Conservation (phyloP, 306 rosid species). For the Echinosophora koreensis region DNA sequence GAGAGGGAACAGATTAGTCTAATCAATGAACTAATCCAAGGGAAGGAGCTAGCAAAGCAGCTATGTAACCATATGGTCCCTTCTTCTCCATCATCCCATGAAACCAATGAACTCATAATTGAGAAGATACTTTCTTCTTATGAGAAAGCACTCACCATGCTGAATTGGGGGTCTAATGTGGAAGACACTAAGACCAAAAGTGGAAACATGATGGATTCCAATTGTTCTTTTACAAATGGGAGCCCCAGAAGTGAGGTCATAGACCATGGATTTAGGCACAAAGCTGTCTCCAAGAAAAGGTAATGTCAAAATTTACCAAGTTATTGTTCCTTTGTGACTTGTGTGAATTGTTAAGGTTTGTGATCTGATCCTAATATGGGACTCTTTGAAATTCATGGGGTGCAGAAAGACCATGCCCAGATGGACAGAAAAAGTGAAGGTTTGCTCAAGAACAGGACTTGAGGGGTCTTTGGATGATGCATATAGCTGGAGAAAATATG, state of each 20-base stretch:
- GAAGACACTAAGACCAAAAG: slow-evolving; percentile 40
- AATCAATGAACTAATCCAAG: slow-evolving; percentile 62
- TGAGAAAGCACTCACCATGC: slow-evolving; percentile 63
- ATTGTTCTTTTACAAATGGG: slow-evolving; percentile 47
- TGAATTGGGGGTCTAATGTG: slow-evolving; percentile 35
- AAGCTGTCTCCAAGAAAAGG: slow-evolving; percentile 67
- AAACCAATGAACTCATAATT: slow-evolving; percentile 53
- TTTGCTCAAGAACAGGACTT: slow-evolving; percentile 54
- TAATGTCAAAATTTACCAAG: slow-evolving; percentile 36
- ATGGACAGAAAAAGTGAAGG: slow-evolving; percentile 69
- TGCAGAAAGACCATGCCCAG: slow-evolving; percentile 68
- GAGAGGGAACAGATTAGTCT: slow-evolving; percentile 52
- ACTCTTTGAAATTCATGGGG: slow-evolving; percentile 35
- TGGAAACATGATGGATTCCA: slow-evolving; percentile 48
- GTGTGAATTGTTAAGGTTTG: neutral
- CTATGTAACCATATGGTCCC: slow-evolving; percentile 51
- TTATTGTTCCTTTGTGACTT: slow-evolving; percentile 14
- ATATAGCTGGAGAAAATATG: slow-evolving; percentile 90
- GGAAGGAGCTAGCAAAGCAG: slow-evolving; percentile 71
- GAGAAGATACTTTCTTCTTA: slow-evolving; percentile 62
- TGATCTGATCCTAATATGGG: slow-evolving; percentile 12
- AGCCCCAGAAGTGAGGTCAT: slow-evolving; percentile 54
- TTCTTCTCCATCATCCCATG: slow-evolving; percentile 57
- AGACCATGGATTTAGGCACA: slow-evolving; percentile 53
- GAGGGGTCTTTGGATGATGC: slow-evolving; percentile 74